A percentile compares a stretch with the other conserved stretches of the same genome.
phyloP scores from a whole-genome alignment of 2,329 filamentous ascomycete species.

The Fusarium succisae region DNA sequence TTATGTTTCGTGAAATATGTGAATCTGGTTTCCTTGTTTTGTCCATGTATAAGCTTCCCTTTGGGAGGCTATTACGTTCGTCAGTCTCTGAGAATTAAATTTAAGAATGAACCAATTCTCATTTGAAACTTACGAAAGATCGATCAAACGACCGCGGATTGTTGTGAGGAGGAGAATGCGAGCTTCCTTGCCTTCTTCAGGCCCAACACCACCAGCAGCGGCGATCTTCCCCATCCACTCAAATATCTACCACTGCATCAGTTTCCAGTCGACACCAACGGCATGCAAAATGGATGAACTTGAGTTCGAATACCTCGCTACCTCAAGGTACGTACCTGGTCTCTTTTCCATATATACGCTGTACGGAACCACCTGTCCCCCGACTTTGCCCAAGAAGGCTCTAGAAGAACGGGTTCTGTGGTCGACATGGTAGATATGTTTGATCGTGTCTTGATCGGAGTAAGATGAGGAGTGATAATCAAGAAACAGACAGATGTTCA shows the following conservation, averaged over 20 bases:
- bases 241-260: not conserved
- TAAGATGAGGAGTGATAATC: fast-evolving
- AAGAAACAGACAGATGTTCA: not conserved
- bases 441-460: not conserved
- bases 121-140: not conserved
- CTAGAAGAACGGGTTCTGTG: not conserved
- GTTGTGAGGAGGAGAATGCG: not conserved
- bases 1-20: not conserved
- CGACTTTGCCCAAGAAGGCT: not conserved
- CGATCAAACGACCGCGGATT: not conserved
- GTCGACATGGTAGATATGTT: fast-evolving
- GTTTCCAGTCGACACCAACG: fast-evolving
- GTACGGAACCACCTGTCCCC: not conserved
- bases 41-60: not conserved
- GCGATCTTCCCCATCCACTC: not conserved
- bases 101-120: fast-evolving
- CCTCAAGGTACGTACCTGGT: not conserved
- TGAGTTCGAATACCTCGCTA: fast-evolving
- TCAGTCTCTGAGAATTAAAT: fast-evolving
- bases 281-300: not conserved
- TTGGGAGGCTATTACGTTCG: not conserved
- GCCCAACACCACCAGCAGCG: not conserved
- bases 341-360: not conserved
- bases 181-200: too few relatives aligned
- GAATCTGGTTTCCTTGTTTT: not conserved